phyloP scores from a whole-genome alignment of 176 grass and related monocot species.

The Chrysopogon serrulatus region DNA sequence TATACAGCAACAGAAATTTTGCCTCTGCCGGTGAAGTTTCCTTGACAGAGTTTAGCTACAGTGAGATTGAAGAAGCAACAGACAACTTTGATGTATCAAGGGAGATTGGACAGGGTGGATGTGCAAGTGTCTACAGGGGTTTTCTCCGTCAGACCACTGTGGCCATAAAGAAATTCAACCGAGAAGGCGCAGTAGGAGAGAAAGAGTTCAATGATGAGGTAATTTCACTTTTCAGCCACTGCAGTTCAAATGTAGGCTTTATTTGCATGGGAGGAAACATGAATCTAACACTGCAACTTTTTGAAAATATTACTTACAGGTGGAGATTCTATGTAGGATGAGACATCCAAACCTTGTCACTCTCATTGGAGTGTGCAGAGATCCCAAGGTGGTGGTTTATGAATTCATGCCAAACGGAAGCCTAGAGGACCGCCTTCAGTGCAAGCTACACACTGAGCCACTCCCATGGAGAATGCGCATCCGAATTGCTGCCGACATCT shows the following conservation, averaged over 20 bases:
- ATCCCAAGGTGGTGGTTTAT: slow-evolving; percentile 53
- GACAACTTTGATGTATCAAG: slow-evolving; percentile 44
- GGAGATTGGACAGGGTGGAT: slow-evolving; percentile 70
- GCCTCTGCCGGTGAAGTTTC: not conserved
- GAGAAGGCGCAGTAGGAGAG: slow-evolving; percentile 45
- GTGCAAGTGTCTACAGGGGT: slow-evolving; percentile 67
- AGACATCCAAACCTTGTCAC: slow-evolving; percentile 75
- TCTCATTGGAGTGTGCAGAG: slow-evolving; percentile 60
- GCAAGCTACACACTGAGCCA: slow-evolving; percentile 12
- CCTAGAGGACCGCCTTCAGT: slow-evolving; percentile 56
- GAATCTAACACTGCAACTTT: not conserved
- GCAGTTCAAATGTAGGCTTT: slow-evolving; percentile 5
- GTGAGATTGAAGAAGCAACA: slow-evolving; percentile 58
- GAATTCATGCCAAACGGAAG: slow-evolving; percentile 61
- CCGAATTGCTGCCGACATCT: slow-evolving; percentile 56
- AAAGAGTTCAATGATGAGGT: slow-evolving; percentile 75
- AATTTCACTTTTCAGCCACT: slow-evolving; percentile 27
- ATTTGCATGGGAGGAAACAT: not conserved
- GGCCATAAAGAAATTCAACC: slow-evolving; percentile 71
- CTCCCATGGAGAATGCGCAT: slow-evolving; percentile 56
- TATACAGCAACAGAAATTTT: not conserved
- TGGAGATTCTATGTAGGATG: slow-evolving; percentile 50
- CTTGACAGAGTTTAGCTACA: slow-evolving; percentile 52
- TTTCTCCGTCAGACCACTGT: slow-evolving; percentile 61
- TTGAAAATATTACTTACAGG: slow-evolving; percentile 39